Evolutionary conservation across 768 basidiomycete species (phyloP), one percentile per base, ranked within the genome.

Genomic region (Panaeolus papilionaceus): DNA sequence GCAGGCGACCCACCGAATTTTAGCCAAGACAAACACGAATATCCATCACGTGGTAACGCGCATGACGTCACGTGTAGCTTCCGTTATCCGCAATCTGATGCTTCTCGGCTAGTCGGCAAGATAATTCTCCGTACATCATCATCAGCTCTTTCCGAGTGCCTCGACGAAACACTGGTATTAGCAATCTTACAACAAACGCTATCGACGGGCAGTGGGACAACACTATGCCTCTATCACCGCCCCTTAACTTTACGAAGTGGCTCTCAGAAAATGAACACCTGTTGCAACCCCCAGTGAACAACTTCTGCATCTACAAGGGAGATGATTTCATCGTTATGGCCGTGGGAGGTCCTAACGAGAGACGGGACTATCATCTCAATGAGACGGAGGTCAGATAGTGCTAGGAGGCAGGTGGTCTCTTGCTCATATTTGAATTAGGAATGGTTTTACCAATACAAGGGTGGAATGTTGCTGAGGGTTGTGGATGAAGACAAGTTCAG

Each of bases 401-500:
- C 28, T 16, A 65, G 61, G 38, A 63, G 38, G 54, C 18, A 54
- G 38, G 12, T 45, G 3, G 40, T 45, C 38, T 40, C 38, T 68
- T 61, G 26, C 38, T 64, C 42, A 38, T 44, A n/a, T 28, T 12
- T 12, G n/a, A 40, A 45, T 8, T 64, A 95, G 92, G 97, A 99
- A 79, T 98, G 96, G 96, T 99, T 98, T 79, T 98, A 96, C 79
- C 97, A 99, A 76, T 85, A 96, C 82, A 95, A 96, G 77, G 97
- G 97, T 2, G 88, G 86, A 2, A 98, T 99, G 96, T 81, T 94
- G 2, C 83, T 99, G 23, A 89, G 93, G 68, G 90, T 94, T 0
- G 91, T 98, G 16, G 93, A 95, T 62, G 93, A 88, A 7, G 89
- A 86, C 10, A 80, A 82, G 69, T 96, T 96, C 79, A 84, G 85